Conservation (phyloP, 192 early-diverging fungal genomes). For the Chytriomyces sp. region DNA sequence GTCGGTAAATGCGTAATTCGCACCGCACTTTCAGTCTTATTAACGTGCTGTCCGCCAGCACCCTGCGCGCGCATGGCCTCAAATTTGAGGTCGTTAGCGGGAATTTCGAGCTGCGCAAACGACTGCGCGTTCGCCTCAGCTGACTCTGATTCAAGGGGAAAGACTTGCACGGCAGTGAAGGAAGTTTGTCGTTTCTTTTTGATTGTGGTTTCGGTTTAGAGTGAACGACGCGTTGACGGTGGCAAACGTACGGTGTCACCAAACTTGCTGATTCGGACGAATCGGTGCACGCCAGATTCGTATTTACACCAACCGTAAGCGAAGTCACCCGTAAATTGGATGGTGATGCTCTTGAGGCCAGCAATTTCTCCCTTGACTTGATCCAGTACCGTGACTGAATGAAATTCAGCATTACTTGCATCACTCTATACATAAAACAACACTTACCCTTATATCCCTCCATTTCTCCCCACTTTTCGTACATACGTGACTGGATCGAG, state of each 20-base stretch:
- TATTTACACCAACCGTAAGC: slow-evolving; percentile 57
- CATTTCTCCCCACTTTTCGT: slow-evolving; percentile 41
- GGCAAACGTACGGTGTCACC: slow-evolving; percentile 36
- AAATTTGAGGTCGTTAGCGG: slow-evolving; percentile 52
- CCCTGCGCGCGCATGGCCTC: slow-evolving; percentile 59
- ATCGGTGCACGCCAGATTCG: slow-evolving; percentile 56
- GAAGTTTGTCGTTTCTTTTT: slow-evolving; percentile 60
- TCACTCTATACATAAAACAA: neutral
- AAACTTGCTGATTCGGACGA: slow-evolving; percentile 58
- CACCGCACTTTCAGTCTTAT: slow-evolving; percentile 93
- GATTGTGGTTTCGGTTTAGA: neutral
- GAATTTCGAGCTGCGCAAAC: slow-evolving; percentile 41
- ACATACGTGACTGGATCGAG: slow-evolving; percentile 47
- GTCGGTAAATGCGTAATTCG: slow-evolving; percentile 92
- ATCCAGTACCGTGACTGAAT: slow-evolving; percentile 43
- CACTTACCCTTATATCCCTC: slow-evolving; percentile 30
- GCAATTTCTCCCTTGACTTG: slow-evolving; percentile 47
- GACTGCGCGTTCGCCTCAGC: slow-evolving; percentile 31
- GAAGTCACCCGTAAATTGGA: slow-evolving; percentile 51
- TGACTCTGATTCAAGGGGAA: slow-evolving; percentile 33
- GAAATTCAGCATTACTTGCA: neutral
- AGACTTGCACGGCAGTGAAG: slow-evolving; percentile 51
- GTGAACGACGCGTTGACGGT: neutral
- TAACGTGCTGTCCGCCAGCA: slow-evolving; percentile 80
- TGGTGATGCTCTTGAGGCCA: slow-evolving; percentile 45